These are phyloP conservation scores for Brettanomyces naardenensis DNA, from an alignment of 805 yeast species.

Conservation along the genomic window DNA sequence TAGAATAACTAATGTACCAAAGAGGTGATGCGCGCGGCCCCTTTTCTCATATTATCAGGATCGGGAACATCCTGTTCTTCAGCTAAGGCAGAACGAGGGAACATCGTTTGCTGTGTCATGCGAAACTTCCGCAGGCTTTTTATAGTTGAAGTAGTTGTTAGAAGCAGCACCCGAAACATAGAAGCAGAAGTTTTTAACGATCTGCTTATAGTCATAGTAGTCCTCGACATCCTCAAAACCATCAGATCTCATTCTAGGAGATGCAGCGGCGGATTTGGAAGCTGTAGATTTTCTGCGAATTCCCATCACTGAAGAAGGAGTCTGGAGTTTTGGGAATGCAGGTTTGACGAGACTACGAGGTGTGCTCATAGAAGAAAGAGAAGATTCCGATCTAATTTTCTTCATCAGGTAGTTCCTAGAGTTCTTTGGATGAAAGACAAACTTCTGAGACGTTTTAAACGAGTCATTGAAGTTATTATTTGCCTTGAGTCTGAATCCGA, in stretches of 20 bases:
- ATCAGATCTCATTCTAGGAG: constrained; percentile 7
- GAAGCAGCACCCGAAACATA: constrained; percentile 14
- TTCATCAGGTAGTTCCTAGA: constrained; percentile 21
- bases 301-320: not conserved
- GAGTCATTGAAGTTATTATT: constrained; percentile 24
- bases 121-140: not conserved
- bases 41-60: too few relatives aligned
- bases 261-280: constrained; percentile 6
- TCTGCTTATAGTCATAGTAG: constrained; percentile 13
- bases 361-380: not conserved
- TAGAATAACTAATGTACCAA: too few relatives aligned
- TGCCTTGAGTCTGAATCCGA: constrained; percentile 22
- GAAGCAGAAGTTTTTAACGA: constrained; percentile 24
- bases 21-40: too few relatives aligned
- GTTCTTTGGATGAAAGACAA: constrained; percentile 14
- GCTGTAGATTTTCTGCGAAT: not conserved
- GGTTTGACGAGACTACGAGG: not conserved
- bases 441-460: constrained; percentile 10
- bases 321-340: not conserved
- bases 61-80: too few relatives aligned
- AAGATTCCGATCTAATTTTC: constrained; percentile 14
- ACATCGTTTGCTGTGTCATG: constrained; percentile 5
- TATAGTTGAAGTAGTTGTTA: not conserved
- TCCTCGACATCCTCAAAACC: constrained; percentile 8
- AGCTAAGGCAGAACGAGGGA: constrained; percentile 8